These are phyloP conservation scores for Cordyceps fumosorosea DNA, from an alignment of 2,329 filamentous ascomycete genomes.

Conservation along the genomic window DNA sequence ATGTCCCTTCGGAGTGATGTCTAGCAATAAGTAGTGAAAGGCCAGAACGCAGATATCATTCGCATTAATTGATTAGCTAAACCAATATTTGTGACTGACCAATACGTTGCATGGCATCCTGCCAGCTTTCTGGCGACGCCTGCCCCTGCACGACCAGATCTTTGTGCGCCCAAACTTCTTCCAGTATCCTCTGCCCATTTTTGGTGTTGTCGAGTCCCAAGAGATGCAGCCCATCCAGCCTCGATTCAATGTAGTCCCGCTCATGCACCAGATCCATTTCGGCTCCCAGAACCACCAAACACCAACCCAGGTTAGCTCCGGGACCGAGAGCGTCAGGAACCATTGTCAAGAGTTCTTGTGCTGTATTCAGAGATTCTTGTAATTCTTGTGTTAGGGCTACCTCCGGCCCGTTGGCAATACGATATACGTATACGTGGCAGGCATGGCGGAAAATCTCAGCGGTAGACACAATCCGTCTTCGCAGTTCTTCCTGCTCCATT, in stretches of 20 bases:
- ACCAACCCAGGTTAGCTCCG: neutral
- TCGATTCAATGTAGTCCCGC: neutral
- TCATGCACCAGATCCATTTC: neutral
- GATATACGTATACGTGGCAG: neutral
- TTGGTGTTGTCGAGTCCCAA: neutral
- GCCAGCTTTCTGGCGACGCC: neutral
- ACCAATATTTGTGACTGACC: neutral
- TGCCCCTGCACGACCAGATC: neutral
- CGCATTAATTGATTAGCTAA: neutral
- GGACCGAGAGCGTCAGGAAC: neutral
- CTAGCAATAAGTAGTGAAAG: neutral
- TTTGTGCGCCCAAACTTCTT: neutral
- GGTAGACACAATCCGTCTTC: neutral
- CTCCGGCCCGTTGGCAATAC: neutral
- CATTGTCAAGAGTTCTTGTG: neutral
- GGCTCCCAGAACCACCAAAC: neutral
- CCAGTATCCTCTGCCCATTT: neutral
- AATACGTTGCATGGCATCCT: neutral
- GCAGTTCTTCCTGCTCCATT: neutral
- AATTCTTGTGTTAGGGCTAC: neutral
- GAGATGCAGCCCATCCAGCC: neutral
- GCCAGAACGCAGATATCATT: neutral
- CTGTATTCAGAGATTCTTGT: neutral
- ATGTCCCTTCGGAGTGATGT: neutral
- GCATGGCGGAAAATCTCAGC: neutral